Evolutionary conservation across 129 eudicot species (phyloP).

Genomic region (Flaveria linearis): DNA sequence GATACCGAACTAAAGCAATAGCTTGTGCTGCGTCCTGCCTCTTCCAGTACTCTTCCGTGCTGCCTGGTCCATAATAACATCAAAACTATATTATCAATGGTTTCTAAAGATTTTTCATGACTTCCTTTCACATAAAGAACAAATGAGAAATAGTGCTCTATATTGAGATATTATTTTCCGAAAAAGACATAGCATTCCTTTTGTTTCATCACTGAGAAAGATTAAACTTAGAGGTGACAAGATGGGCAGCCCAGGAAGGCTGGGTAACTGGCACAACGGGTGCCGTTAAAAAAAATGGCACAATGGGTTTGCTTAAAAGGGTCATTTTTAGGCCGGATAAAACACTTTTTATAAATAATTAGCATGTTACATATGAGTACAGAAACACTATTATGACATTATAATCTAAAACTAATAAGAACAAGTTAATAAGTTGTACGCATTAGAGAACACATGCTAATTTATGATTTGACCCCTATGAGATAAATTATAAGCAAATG

Average conservation of each 20-base stretch:
- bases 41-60: slow-evolving; percentile 95
- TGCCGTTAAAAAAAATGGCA: too few species aligned
- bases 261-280: too few species aligned
- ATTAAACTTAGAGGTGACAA: neutral
- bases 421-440: neutral
- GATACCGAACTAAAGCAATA: slow-evolving; percentile 82
- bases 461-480: neutral
- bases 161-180: neutral
- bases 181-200: neutral
- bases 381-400: neutral
- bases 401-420: neutral
- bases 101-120: neutral
- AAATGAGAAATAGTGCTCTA: slow-evolving; percentile 19
- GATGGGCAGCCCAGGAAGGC: too few species aligned
- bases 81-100: slow-evolving; percentile 17
- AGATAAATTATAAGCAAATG: neutral
- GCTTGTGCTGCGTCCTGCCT: slow-evolving; percentile 96
- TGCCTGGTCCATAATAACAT: slow-evolving; percentile 49
- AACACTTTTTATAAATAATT: neutral
- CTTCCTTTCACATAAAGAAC: slow-evolving; percentile 2
- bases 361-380: neutral
- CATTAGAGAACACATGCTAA: neutral
- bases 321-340: neutral
- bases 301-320: neutral
- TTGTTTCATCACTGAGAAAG: neutral